Evolutionary conservation across 2,329 filamentous ascomycete species (phyloP).

Genomic region (Penicillium sp.): DNA sequence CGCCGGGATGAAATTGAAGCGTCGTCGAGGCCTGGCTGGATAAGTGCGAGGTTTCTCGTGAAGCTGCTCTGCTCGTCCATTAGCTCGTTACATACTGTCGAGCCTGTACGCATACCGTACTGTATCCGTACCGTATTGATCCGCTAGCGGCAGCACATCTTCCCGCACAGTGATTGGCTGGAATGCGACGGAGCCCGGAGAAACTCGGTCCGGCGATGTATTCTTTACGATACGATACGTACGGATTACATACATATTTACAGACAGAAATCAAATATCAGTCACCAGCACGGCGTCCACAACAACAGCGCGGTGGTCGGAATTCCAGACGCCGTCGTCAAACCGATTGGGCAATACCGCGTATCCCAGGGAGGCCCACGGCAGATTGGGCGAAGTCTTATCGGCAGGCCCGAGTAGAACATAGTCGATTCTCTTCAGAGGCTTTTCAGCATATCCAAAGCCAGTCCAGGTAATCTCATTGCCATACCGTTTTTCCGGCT

Average conservation of each 20-base stretch:
- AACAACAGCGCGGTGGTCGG: slow-evolving; percentile 56
- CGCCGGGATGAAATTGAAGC: background rate
- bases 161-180: background rate
- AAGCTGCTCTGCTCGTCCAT: background rate
- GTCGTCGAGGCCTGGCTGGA: background rate
- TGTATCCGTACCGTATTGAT: background rate
- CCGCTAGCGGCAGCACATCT: too few species aligned
- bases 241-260: background rate
- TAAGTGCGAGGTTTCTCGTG: background rate
- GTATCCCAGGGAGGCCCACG: slow-evolving; percentile 46
- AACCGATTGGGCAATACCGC: slow-evolving; percentile 52
- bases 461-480: slow-evolving; percentile 53
- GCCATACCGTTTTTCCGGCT: slow-evolving; percentile 43
- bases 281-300: slow-evolving; percentile 40
- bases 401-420: slow-evolving; percentile 41
- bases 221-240: background rate
- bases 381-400: slow-evolving; percentile 6
- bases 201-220: background rate
- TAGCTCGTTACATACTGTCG: background rate
- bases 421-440: slow-evolving; percentile 49
- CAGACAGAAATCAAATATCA: background rate
- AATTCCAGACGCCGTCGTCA: slow-evolving; percentile 53
- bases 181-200: background rate
- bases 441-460: slow-evolving; percentile 42
- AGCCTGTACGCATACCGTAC: background rate